These are phyloP conservation scores for Salix viminalis DNA, from an alignment of 345 rosid genomes.

Conservation along the genomic window DNA sequence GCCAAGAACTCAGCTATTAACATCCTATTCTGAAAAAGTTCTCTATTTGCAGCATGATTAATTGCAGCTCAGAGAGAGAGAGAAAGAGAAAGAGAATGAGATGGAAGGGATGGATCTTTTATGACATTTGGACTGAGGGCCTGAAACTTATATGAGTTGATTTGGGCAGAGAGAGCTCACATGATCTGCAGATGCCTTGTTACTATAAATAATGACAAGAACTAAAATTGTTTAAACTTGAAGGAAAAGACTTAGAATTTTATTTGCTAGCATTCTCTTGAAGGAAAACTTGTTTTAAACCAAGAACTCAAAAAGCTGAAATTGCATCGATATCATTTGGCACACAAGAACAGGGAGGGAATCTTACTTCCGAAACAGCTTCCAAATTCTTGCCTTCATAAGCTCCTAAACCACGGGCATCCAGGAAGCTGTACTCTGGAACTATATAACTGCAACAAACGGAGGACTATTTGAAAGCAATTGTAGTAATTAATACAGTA, in stretches of 20 bases:
- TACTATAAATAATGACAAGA: too few species aligned
- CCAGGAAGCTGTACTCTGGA: conserved; percentile 89
- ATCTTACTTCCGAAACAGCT: conserved; percentile 63
- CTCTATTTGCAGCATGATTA: background rate
- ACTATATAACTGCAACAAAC: conserved; percentile 61
- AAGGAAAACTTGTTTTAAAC: background rate
- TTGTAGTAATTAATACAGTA: background rate
- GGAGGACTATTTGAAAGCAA: background rate
- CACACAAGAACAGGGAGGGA: background rate
- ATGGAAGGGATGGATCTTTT: too few species aligned
- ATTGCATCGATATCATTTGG: background rate
- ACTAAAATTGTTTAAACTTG: too few species aligned
- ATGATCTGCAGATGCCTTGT: too few species aligned
- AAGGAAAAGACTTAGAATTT: too few species aligned
- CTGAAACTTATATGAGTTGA: too few species aligned
- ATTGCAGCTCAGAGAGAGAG: background rate
- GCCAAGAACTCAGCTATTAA: background rate
- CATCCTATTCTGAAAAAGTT: too few species aligned
- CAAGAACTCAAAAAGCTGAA: background rate
- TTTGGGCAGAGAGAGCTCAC: too few species aligned
- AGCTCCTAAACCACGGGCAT: conserved; percentile 96
- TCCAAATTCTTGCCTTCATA: conserved; percentile 83
- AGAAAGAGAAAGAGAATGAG: too few species aligned
- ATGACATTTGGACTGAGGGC: too few species aligned
- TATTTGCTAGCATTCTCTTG: too few species aligned